Percentiles rank a stretch among this genome's conserved stretches.
Evolutionary conservation across 2,329 filamentous ascomycete species (phyloP).

Genomic region (Fusarium sp.): DNA sequence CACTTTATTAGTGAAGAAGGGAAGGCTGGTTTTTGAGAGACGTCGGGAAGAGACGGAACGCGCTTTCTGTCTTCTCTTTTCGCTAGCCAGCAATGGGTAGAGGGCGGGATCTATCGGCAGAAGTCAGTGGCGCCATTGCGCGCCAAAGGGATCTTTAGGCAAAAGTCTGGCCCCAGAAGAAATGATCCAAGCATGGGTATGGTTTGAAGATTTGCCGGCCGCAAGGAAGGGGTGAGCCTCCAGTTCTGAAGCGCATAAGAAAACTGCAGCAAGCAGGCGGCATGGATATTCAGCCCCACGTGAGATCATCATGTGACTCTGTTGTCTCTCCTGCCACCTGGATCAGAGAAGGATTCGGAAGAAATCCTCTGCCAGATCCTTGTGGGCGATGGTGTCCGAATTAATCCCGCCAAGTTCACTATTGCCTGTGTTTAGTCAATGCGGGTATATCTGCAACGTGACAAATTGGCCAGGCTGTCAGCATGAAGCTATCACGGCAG

Average conservation of each 20-base stretch:
- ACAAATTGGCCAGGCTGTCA: slow-evolving; percentile 23
- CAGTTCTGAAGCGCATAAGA: too few relatives aligned
- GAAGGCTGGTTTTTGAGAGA: slow-evolving; percentile 15
- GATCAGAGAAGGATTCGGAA: neutral
- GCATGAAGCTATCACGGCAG: slow-evolving; percentile 26
- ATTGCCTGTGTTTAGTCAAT: neutral
- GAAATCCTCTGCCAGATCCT: neutral
- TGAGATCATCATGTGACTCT: slow-evolving; percentile 22
- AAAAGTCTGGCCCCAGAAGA: slow-evolving; percentile 9
- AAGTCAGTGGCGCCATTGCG: slow-evolving; percentile 25
- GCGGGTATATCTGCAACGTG: slow-evolving; percentile 12
- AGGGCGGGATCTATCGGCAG: slow-evolving; percentile 26
- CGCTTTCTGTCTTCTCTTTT: neutral
- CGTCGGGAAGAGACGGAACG: slow-evolving; percentile 42
- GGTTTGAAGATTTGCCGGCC: neutral
- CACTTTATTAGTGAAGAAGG: slow-evolving; percentile 6
- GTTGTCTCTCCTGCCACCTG: neutral
- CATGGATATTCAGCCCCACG: neutral
- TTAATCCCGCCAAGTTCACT: neutral
- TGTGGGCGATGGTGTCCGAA: neutral
- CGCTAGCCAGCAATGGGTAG: slow-evolving; percentile 9
- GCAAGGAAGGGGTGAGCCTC: neutral
- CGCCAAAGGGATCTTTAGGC: slow-evolving; percentile 22
- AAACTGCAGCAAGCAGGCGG: too few relatives aligned
- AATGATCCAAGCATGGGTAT: slow-evolving; percentile 4